A percentile compares a stretch with the other conserved stretches of the same genome.
Evolutionary conservation across 2,329 filamentous ascomycete genomes (phyloP).

Genomic region (Exophiala mesophila): DNA sequence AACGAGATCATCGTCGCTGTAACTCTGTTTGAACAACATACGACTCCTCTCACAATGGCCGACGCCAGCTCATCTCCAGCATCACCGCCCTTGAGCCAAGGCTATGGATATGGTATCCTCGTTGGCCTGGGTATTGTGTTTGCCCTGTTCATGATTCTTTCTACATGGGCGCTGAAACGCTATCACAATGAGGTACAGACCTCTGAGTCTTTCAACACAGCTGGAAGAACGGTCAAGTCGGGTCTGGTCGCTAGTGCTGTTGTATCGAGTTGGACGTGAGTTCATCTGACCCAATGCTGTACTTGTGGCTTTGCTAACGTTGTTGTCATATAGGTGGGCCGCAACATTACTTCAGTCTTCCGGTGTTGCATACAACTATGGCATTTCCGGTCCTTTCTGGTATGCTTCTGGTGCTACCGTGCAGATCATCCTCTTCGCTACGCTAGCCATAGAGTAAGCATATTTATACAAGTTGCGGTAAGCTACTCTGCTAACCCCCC

Average conservation of each 20-base stretch:
- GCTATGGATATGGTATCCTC: constrained; percentile 34
- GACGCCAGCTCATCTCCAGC: neutral
- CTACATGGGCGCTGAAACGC: constrained; percentile 40
- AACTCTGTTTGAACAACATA: too few relatives aligned
- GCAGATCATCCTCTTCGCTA: constrained; percentile 8
- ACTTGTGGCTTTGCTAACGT: neutral
- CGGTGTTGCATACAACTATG: constrained; percentile 35
- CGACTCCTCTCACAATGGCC: too few relatives aligned
- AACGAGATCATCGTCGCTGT: too few relatives aligned
- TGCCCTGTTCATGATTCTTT: constrained; percentile 36
- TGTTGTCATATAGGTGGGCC: constrained; percentile 16
- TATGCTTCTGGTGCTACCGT: constrained; percentile 8
- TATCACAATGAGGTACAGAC: constrained; percentile 24
- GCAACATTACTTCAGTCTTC: constrained; percentile 33
- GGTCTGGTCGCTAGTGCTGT: constrained; percentile 27
- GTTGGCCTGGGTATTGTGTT: constrained; percentile 45
- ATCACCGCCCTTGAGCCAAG: neutral
- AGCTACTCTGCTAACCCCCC: neutral
- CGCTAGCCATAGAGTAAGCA: neutral
- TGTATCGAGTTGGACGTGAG: constrained; percentile 18
- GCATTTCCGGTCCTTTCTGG: constrained; percentile 35
- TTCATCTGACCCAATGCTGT: neutral
- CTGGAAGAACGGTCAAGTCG: constrained; percentile 24
- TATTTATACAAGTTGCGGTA: neutral
- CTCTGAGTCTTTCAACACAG: constrained; percentile 24